These are phyloP conservation scores for Ceratocystis colombiana DNA, from an alignment of 2,329 filamentous ascomycete genomes.

Conservation along the genomic window DNA sequence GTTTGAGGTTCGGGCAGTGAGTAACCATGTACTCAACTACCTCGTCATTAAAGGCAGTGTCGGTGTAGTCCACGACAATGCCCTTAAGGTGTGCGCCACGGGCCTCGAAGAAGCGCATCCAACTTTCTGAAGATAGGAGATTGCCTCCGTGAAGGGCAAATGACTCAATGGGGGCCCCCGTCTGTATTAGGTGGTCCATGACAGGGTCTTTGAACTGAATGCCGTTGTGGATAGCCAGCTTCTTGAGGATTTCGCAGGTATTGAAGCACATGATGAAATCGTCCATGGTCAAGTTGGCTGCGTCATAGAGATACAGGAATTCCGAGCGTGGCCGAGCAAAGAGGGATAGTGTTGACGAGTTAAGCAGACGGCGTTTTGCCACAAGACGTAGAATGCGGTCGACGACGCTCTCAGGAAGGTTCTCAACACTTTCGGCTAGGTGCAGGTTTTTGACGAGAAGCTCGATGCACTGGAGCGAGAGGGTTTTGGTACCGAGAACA, in stretches of 20 bases:
- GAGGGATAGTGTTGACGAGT: slow-evolving; percentile 44
- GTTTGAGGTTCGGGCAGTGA: slow-evolving; percentile 56
- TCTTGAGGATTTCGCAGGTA: slow-evolving; percentile 56
- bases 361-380: slow-evolving; percentile 48
- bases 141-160: slow-evolving; percentile 79
- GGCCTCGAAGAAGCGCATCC: slow-evolving; percentile 57
- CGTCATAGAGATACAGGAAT: slow-evolving; percentile 48
- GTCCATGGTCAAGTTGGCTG: slow-evolving; percentile 55
- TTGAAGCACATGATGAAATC: slow-evolving; percentile 77
- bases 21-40: slow-evolving; percentile 52
- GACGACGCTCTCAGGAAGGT: slow-evolving; percentile 45
- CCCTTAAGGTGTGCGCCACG: slow-evolving; percentile 56
- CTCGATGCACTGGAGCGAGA: slow-evolving; percentile 55
- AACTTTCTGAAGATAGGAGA: slow-evolving; percentile 64
- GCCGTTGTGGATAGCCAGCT: slow-evolving; percentile 69
- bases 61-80: slow-evolving; percentile 73
- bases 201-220: slow-evolving; percentile 83
- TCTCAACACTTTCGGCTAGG: slow-evolving; percentile 52
- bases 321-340: slow-evolving; percentile 46
- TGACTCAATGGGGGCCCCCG: slow-evolving; percentile 56
- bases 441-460: slow-evolving; percentile 53
- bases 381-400: slow-evolving; percentile 52
- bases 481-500: slow-evolving; percentile 54
- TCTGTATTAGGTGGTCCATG: slow-evolving; percentile 68
- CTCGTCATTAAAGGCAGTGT: slow-evolving; percentile 68